Evolutionary conservation across 2,329 filamentous ascomycete species (phyloP).

Genomic region (Knoxdaviesia proteae): DNA sequence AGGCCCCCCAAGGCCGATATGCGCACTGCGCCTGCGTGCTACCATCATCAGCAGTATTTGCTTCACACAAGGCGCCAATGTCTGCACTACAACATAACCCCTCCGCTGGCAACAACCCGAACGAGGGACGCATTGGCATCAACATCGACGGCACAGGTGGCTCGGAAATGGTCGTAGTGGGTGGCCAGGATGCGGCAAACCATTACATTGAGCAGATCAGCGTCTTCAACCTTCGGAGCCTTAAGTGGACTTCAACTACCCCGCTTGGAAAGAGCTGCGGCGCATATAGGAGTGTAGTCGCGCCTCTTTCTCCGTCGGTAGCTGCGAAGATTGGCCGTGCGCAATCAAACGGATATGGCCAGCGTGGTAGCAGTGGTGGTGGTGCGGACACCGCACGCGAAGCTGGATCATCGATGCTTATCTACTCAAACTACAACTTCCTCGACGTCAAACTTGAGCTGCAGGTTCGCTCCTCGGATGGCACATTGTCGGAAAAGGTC

Average conservation of each 20-base stretch:
- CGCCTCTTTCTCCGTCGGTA: constrained; percentile 50
- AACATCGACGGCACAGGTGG: constrained; percentile 79
- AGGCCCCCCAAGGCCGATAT: constrained; percentile 82
- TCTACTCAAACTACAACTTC: constrained; percentile 99
- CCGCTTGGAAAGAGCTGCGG: constrained; percentile 80
- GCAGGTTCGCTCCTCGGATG: constrained; percentile 70
- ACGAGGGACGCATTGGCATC: constrained; percentile 73
- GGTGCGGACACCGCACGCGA: constrained; percentile 24
- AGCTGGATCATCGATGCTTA: constrained; percentile 58
- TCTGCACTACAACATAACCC: constrained; percentile 84
- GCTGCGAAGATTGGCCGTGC: constrained; percentile 45
- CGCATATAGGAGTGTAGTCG: constrained; percentile 87
- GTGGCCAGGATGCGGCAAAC: constrained; percentile 91
- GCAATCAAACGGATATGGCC: constrained; percentile 17
- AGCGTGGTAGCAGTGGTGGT: constrained; percentile 23
- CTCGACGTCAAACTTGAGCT: constrained; percentile 90
- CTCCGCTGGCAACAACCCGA: constrained; percentile 49
- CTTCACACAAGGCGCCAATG: constrained; percentile 62
- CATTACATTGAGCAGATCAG: constrained; percentile 98
- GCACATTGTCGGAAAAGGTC: constrained; percentile 62
- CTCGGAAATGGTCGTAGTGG: constrained; percentile 92
- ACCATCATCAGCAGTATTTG: constrained; percentile 71
- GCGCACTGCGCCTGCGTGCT: constrained; percentile 89
- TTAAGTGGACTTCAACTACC: constrained; percentile 89
- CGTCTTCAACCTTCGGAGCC: constrained; percentile 84